Base-by-base conservation (phyloP, 2,329 filamentous ascomycete genomes). In the Scytalidium lignicola region DNA sequence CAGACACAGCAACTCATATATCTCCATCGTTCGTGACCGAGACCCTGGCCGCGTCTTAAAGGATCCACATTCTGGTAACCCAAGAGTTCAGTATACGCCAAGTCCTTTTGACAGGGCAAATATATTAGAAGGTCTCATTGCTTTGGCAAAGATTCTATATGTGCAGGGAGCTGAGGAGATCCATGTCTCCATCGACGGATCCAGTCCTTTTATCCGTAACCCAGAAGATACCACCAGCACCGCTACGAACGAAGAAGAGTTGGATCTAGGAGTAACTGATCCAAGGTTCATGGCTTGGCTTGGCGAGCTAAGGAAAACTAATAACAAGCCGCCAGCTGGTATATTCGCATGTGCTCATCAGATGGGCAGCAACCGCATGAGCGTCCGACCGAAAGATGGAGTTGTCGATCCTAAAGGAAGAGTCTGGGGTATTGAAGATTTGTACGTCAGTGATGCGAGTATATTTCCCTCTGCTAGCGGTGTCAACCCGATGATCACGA, bases 141-240 rank as follows among this genome's bases (percentile, higher is more conserved):
- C 82, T 2, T 71, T 86, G 2, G 83, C 85, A 28, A 89, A 90
- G 64, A 83, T 96, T 39, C 80, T 84, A 54, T 92, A 90, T 64
- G 78, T 90, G 42, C 76, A 81, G 39, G 90, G 90, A 20, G 92
- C 91, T 0, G 74, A 71, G n/a, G 89, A 95, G 67, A 91, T 96
- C 62, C 80, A 85, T 62, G 74, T 83, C 0, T 72, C 75, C 3
- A 73, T 88, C 18, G 76, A 80, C 0, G 82, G 80, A 9, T 65
- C 89, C 29, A 71, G 76, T 26, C 76, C 83, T 0, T 96, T 90
- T 62, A 65, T 63, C 28, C 55, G 58, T 8, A 26, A 48, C 5
- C 17, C 42, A 13, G 46, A 44, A 6, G 28, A 46, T 15, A 13
- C 43, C 20, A n/a, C 18, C 19, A 18, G 21, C 19, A 15, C 28